Percentiles rank a stretch among this genome's conserved stretches.
Conservation (phyloP, 2,329 filamentous ascomycete genomes). For the Fusarium longipes region DNA sequence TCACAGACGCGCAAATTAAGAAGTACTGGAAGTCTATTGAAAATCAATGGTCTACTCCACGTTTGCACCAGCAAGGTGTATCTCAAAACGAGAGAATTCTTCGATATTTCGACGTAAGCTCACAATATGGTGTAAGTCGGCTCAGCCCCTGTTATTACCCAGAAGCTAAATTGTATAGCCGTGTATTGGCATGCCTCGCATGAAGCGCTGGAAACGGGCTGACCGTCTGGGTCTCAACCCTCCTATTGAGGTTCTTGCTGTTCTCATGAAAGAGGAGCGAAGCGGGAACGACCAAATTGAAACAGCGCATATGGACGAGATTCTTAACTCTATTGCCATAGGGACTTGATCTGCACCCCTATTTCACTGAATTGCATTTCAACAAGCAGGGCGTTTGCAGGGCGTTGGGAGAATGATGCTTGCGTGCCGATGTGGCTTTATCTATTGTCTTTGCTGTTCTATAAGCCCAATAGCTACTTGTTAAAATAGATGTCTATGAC, state of each 20-base stretch:
- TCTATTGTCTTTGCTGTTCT: conserved; percentile 33
- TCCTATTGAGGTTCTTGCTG: conserved; percentile 88
- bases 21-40: conserved; percentile 84
- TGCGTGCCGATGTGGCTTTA: conserved; percentile 34
- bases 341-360: conserved; percentile 47
- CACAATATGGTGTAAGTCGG: conserved; percentile 88
- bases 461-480: conserved; percentile 17
- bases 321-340: conserved; percentile 63
- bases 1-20: conserved; percentile 76
- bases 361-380: conserved; percentile 22
- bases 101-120: conserved; percentile 91
- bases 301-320: conserved; percentile 79
- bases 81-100: conserved; percentile 84
- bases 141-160: not conserved
- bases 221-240: conserved; percentile 85
- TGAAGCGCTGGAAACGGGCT: conserved; percentile 89
- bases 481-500: conserved; percentile 35
- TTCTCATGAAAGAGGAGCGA: conserved; percentile 78
- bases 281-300: conserved; percentile 66
- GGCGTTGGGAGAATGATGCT: conserved; percentile 19
- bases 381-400: conserved; percentile 43
- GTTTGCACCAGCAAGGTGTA: conserved; percentile 82
- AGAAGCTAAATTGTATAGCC: conserved; percentile 61
- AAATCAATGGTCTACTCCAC: conserved; percentile 70
- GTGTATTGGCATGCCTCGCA: conserved; percentile 83